These are phyloP conservation scores for Boletus rufocinnamomeus DNA, from an alignment of 768 basidiomycete genomes.

Conservation along the genomic window DNA sequence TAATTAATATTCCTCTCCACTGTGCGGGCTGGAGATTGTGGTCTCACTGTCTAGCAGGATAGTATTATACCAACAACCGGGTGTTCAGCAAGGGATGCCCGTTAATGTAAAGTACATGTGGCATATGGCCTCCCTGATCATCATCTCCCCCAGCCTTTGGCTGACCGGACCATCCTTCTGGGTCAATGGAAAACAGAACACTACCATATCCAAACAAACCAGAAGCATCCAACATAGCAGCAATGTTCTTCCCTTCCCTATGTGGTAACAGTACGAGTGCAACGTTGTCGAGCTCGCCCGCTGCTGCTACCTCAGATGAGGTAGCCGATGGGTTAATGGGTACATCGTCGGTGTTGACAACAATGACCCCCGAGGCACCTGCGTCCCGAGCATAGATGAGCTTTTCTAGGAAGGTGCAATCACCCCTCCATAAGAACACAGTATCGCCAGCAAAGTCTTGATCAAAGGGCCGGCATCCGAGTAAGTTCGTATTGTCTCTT, in stretches of 20 bases:
- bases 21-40: background rate
- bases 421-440: conserved; percentile 71
- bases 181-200: conserved; percentile 53
- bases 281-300: conserved; percentile 58
- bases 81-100: conserved; percentile 78
- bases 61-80: conserved; percentile 57
- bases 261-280: conserved; percentile 60
- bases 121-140: conserved; percentile 35
- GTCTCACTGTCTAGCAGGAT: background rate
- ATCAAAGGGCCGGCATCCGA: conserved; percentile 62
- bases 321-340: conserved; percentile 69
- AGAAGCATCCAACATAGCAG: conserved; percentile 55
- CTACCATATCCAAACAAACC: conserved; percentile 49
- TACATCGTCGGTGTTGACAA: conserved; percentile 63
- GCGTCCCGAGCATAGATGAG: conserved; percentile 65
- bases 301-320: conserved; percentile 52
- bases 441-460: conserved; percentile 50
- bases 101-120: conserved; percentile 71
- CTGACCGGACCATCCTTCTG: conserved; percentile 34
- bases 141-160: conserved; percentile 18
- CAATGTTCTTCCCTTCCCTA: conserved; percentile 52
- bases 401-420: conserved; percentile 89
- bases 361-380: conserved; percentile 76
- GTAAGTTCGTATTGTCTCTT: conserved; percentile 50
- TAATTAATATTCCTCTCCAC: background rate